These are phyloP conservation scores for Ogataea pini DNA, from an alignment of 805 yeast species.

Conservation along the genomic window DNA sequence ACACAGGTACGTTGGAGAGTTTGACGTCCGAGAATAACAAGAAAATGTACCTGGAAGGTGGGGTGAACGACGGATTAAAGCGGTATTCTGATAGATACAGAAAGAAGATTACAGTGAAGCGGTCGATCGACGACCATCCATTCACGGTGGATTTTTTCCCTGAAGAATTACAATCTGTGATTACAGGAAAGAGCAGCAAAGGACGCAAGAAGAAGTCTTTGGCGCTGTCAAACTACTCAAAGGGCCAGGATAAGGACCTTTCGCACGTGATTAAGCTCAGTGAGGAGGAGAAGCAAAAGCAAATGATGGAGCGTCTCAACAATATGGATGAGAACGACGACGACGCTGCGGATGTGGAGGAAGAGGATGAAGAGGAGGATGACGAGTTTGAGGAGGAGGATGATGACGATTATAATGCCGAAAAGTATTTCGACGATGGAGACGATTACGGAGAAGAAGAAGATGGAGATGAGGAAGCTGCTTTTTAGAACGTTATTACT, in stretches of 20 bases:
- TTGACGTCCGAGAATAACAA: slow-evolving; percentile 24
- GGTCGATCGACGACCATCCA: slow-evolving; percentile 78
- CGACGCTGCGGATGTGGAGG: slow-evolving; percentile 44
- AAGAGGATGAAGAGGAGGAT: slow-evolving; percentile 59
- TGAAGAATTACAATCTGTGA: slow-evolving; percentile 67
- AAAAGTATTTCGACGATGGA: slow-evolving; percentile 73
- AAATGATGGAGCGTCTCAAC: slow-evolving; percentile 35
- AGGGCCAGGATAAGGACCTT: slow-evolving; percentile 41
- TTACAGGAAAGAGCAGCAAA: slow-evolving; percentile 56
- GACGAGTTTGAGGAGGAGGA: slow-evolving; percentile 74
- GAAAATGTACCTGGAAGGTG: slow-evolving; percentile 40
- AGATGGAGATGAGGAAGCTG: slow-evolving; percentile 71
- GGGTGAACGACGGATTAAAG: slow-evolving; percentile 66
- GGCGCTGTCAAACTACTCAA: slow-evolving; percentile 41
- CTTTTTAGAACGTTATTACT: too few species aligned
- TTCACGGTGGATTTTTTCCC: slow-evolving; percentile 73
- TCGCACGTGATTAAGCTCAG: slow-evolving; percentile 29
- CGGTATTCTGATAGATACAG: slow-evolving; percentile 81
- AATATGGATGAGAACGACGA: slow-evolving; percentile 43
- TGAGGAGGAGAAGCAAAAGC: slow-evolving; percentile 33
- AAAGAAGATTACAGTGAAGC: slow-evolving; percentile 67
- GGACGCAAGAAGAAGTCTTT: slow-evolving; percentile 51
- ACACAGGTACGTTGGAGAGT: slow-evolving; percentile 51
- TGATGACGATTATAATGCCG: slow-evolving; percentile 79
- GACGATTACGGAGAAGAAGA: slow-evolving; percentile 62